Evolutionary conservation across 2,329 filamentous ascomycete species (phyloP), one percentile per base, ranked within the genome.

Genomic region (Bipolaris victoriae): DNA sequence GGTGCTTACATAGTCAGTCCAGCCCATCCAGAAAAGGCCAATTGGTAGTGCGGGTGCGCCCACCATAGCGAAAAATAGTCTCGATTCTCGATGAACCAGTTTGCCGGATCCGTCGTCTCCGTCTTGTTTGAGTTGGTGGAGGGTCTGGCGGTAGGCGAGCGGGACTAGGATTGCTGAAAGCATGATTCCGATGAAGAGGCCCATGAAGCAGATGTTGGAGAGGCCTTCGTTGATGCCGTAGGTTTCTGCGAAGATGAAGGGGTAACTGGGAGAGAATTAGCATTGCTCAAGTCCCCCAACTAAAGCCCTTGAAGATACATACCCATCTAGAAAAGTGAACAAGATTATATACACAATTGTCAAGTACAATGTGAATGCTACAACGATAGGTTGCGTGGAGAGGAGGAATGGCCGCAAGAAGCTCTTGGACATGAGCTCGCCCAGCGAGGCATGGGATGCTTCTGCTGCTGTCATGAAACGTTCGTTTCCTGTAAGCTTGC

Each of bases 11-110:
- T 78, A 76, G 35, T 77, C 75, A 0, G 81, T 84, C 84, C 84
- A 86, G 0, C 79, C 84, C 72, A 87, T 82, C 83, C 84, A 87
- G 68, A 87, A 85, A 2, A 86, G 74, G 1, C 75, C 77, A 29
- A 84, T 72, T 0, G 84, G 83, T 1, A 87, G 77, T 0, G 78
- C 70, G 0, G 82, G 79, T 0, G 81, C 79, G 9, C 79, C 79
- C 3, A 84, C 72, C 71, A 86, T 85, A 2, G 78, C 77, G 47
- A 79, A 83, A 76, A 85, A 44, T 7, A 87, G 72, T 5, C 83
- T 77, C 37, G 83, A 81, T 55, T 87, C 84, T 0, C 83, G 83
- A 2, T 79, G 74, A 6, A 85, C 72, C 5, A 70, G 64, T 5
- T 66, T 61, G 1, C 78, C 74, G 5, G 55, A 58, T 6, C 78